Evolutionary conservation across 352 stramenopile genomes (phyloP).

Genomic region (Phytopythium litorale): DNA sequence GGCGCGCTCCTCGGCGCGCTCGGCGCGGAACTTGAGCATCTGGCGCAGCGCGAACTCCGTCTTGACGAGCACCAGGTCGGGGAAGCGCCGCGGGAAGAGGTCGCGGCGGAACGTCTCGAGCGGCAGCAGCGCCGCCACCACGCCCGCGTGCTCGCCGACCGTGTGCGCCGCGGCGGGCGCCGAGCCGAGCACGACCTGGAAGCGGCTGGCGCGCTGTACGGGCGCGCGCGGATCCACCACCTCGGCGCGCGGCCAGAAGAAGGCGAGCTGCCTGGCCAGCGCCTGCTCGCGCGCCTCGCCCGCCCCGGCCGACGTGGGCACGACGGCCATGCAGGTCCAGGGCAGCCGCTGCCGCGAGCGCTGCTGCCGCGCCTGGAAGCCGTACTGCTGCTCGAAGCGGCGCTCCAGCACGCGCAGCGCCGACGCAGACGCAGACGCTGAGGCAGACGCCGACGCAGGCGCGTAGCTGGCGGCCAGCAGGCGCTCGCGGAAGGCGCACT

Average conservation of each 20-base stretch:
- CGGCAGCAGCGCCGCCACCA: slow-evolving; percentile 30
- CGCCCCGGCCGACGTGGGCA: slow-evolving; percentile 22
- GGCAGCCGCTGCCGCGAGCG: slow-evolving; percentile 34
- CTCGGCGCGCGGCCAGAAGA: slow-evolving; percentile 54
- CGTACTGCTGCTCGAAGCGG: slow-evolving; percentile 61
- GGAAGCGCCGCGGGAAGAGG: slow-evolving; percentile 41
- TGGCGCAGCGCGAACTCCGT: slow-evolving; percentile 55
- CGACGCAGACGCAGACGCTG: slow-evolving; percentile 13
- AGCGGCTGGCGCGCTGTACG: slow-evolving; percentile 32
- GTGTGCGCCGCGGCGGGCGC: slow-evolving; percentile 14
- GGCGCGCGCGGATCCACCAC: slow-evolving; percentile 25
- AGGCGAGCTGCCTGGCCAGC: slow-evolving; percentile 32
- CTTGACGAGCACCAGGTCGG: slow-evolving; percentile 63
- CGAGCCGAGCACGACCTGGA: slow-evolving; percentile 36
- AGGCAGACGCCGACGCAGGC: slow-evolving; percentile 11
- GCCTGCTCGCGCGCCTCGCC: slow-evolving; percentile 30
- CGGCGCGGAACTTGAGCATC: slow-evolving; percentile 49
- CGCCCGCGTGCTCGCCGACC: slow-evolving; percentile 17
- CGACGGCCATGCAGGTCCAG: slow-evolving; percentile 61
- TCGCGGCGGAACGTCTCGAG: slow-evolving; percentile 27
- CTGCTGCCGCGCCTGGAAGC: slow-evolving; percentile 15
- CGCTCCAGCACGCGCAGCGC: slow-evolving; percentile 47
- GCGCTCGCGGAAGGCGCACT: slow-evolving; percentile 62
- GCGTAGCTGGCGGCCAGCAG: slow-evolving; percentile 32
- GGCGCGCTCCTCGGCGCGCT: slow-evolving; percentile 43